phyloP scores from a whole-genome alignment of 164 flowering plant species.

The Piper betle region DNA sequence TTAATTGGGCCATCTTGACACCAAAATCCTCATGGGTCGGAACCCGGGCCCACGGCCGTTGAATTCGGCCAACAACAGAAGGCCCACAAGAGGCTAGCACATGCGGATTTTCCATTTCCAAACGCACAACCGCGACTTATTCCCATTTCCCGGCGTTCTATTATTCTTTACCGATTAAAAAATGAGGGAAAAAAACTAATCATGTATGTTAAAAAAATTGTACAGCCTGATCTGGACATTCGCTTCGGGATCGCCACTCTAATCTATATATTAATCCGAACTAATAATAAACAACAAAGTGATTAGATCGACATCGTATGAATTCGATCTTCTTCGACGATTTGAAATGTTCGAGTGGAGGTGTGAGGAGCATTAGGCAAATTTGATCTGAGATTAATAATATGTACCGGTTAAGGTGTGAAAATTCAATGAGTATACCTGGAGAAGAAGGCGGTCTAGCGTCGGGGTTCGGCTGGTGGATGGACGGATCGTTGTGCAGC shows the following conservation, averaged over 20 bases:
- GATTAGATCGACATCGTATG: too few species aligned
- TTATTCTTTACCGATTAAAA: background rate
- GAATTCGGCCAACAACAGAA: background rate
- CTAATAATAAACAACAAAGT: too few species aligned
- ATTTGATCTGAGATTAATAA: too few species aligned
- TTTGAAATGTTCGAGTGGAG: too few species aligned
- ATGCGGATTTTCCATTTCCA: background rate
- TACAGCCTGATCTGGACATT: background rate
- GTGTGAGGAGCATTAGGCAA: too few species aligned
- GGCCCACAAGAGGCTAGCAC: background rate
- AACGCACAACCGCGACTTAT: background rate
- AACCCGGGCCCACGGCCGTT: background rate
- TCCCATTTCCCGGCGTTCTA: background rate
- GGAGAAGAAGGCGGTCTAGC: slow-evolving; percentile 51
- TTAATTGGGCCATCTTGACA: too few species aligned
- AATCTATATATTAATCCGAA: background rate
- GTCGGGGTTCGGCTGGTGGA: slow-evolving; percentile 56
- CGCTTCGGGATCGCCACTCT: background rate
- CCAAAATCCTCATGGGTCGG: too few species aligned
- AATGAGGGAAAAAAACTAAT: too few species aligned
- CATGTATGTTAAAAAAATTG: too few species aligned
- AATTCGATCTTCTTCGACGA: too few species aligned
- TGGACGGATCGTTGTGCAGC: slow-evolving; percentile 41
- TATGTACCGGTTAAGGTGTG: too few species aligned
- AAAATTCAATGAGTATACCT: slow-evolving; percentile 22